Percentiles rank a stretch among this genome's conserved stretches.
Evolutionary conservation across 148 eudicot species (phyloP).

Genomic region (Tetragonia tetragonoides): DNA sequence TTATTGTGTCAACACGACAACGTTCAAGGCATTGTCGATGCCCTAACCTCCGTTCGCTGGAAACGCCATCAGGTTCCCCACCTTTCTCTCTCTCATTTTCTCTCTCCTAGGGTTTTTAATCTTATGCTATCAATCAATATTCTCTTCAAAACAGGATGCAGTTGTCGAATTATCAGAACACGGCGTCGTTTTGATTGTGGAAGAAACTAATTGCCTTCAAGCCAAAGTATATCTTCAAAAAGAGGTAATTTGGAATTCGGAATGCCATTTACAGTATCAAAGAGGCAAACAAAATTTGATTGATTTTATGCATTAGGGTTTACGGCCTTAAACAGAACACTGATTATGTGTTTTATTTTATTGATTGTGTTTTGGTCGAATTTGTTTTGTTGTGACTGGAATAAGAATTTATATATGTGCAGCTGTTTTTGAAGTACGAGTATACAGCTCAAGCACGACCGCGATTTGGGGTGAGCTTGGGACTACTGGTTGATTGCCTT

Average conservation of each 20-base stretch:
- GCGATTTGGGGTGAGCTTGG: constrained; percentile 87
- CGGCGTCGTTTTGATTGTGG: constrained; percentile 83
- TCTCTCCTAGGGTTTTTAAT: constrained; percentile 15
- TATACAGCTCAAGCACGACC: constrained; percentile 82
- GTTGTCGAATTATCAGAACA: constrained; percentile 88
- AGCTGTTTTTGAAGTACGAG: constrained; percentile 79
- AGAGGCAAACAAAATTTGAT: not conserved
- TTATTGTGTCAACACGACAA: constrained; percentile 75
- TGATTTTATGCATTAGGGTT: not conserved
- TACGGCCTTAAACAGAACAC: not conserved
- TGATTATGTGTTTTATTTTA: not conserved
- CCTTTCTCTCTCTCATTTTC: not conserved
- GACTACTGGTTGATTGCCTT: constrained; percentile 78
- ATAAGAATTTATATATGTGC: constrained; percentile 16
- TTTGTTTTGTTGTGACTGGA: not conserved
- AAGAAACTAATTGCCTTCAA: constrained; percentile 89
- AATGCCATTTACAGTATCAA: not conserved
- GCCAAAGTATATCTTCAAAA: constrained; percentile 94
- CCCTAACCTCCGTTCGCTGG: constrained; percentile 92
- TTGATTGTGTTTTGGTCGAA: not conserved
- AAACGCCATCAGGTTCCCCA: constrained; percentile 73
- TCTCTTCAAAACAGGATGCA: constrained; percentile 49
- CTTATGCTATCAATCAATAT: no score
- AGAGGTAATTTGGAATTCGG: constrained; percentile 48
- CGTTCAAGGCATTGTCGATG: constrained; percentile 96